Evolutionary conservation across 163 green algal species (phyloP).

Genomic region (Chlorella variabilis): DNA sequence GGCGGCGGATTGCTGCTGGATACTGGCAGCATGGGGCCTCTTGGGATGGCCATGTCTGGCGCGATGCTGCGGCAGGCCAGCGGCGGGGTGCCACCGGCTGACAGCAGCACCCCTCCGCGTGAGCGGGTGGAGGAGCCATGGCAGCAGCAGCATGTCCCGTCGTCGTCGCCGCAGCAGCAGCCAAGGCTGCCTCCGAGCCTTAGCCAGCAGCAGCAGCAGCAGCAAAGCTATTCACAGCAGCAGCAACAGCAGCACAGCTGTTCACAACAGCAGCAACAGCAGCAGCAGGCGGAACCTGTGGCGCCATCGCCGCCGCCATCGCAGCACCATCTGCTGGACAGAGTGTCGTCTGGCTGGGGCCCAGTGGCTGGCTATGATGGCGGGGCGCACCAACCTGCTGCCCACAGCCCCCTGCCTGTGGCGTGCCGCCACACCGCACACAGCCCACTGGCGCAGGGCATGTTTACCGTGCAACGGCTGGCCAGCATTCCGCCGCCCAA

Average conservation of each 20-base stretch:
- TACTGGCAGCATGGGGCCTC: not conserved
- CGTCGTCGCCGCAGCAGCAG: not conserved
- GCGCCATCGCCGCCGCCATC: not conserved
- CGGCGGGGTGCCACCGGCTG: not conserved
- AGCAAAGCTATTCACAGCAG: not conserved
- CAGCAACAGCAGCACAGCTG: constrained; percentile 4
- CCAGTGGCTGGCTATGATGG: not conserved
- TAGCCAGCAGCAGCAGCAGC: not conserved
- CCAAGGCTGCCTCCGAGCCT: not conserved
- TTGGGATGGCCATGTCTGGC: not conserved
- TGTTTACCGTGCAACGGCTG: not conserved
- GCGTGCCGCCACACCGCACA: constrained; percentile 7
- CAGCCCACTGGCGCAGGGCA: constrained; percentile 24
- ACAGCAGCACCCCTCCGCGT: not conserved
- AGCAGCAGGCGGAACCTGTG: not conserved
- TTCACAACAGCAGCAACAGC: not conserved
- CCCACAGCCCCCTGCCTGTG: not conserved
- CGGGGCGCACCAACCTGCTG: not conserved
- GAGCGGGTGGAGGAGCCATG: not conserved
- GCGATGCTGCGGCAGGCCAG: not conserved
- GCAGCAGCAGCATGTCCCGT: not conserved
- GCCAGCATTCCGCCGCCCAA: not conserved
- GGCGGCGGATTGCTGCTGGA: not conserved
- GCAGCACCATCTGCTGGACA: not conserved
- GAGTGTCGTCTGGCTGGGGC: not conserved